Base-by-base conservation (phyloP, 352 stramenopile species). In the Saprolegnia diclina region DNA sequence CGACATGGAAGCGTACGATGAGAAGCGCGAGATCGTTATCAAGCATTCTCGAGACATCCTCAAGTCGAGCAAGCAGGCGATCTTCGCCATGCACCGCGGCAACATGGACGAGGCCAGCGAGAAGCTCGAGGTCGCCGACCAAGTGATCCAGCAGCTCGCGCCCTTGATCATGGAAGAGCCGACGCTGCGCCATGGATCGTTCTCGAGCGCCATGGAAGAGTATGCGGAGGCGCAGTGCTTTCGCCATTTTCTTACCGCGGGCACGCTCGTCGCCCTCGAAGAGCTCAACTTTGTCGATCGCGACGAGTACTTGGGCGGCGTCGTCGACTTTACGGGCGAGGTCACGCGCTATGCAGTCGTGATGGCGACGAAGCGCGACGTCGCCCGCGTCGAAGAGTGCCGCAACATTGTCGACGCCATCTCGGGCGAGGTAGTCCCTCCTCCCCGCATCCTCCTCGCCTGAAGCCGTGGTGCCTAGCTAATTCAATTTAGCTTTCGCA, bases 401-500 rank as follows among this genome's bases (percentile, higher is more conserved):
- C 84, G 89, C 16, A 74, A 85, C 64, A 87, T 97, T 74, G 89
- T 98, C 0, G 76, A 90, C 53, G 78, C 85, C 24, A 94, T 98
- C 53, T 89, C 90, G 1, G 88, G 92, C 13, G 84, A 97, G 59
- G 68, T 91, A 67, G 9, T 5, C 32, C 16, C 3, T 6, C 24
- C 11, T 48, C 1, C 42, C 42, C 2, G 13, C 42, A 48, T 14
- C 42, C 1, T 48, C 18, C 42, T 48, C 19, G 26, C 22, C 11
- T n/a, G n/a, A n/a, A 32, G n/a, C 16, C 9, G 19, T 67, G 18
- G 56, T 44, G 9, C 1, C 9, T 69, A 72, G 71, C 69, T 96
- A 21, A 86, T 98, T 38, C 79, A 97, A 78, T 98, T 98, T 68
- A 93, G 98, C 73, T 98, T 98, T 71, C 81, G 93, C 44, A 98